Conservation (phyloP, 768 basidiomycete species). For the Trametes cingulata region DNA sequence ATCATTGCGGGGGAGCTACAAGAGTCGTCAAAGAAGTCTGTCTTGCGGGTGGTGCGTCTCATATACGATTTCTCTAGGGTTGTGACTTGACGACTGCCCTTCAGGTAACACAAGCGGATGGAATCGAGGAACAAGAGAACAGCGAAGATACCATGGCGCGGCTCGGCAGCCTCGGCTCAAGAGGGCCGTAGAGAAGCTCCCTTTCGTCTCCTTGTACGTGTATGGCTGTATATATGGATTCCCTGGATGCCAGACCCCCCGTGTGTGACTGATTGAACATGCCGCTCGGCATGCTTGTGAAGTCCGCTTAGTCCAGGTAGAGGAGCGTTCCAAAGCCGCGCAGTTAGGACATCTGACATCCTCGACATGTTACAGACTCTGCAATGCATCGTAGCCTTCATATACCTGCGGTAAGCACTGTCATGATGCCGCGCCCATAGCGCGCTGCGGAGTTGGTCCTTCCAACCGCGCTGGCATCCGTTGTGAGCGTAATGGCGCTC, state of each 20-base stretch:
- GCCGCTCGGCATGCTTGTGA: no score
- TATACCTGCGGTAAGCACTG: no score
- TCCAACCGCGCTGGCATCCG: no score
- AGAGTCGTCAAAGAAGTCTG: conserved; percentile 81
- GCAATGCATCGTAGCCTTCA: no score
- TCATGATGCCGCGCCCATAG: no score
- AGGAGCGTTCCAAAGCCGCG: no score
- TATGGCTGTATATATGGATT: conserved; percentile 9
- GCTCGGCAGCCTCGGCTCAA: conserved; percentile 54
- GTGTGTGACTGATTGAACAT: no score
- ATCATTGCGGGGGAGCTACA: conserved; percentile 93
- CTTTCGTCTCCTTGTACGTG: neutral
- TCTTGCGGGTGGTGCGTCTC: conserved; percentile 55
- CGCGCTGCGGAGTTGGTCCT: no score
- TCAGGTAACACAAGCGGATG: conserved; percentile 87
- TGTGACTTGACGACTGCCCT: neutral
- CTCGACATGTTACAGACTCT: no score
- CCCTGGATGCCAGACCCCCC: neutral
- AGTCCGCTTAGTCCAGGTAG: no score
- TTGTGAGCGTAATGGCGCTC: no score
- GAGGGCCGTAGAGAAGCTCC: conserved; percentile 37
- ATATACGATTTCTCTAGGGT: neutral
- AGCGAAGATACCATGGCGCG: conserved; percentile 80
- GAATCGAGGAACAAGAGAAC: conserved; percentile 83
- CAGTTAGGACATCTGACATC: no score